Evolutionary conservation across 345 rosid species (phyloP), one percentile per base, ranked within the genome.

Genomic region (Geranium rotundifolium): DNA sequence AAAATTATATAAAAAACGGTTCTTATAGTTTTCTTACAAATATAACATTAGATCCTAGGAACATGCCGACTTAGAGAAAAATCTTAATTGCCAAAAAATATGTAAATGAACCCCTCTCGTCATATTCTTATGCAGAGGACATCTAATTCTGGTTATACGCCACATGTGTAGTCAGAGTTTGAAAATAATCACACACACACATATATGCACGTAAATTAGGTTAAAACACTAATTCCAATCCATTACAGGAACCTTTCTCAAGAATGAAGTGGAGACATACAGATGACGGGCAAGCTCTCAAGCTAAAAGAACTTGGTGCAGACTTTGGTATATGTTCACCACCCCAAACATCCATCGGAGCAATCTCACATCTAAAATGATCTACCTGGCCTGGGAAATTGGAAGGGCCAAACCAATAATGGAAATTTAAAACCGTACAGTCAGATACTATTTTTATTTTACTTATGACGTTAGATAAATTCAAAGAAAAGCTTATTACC

Each of bases 231-330:
- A n/a, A n/a, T n/a, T n/a, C 8, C 41, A 34, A 12, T 3, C 1
- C 50, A 41, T 41, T 3, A 12, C 1, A 41, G 50, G 50, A 41
- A 12, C 50, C 9, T 41, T 41, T 13, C 50, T 31, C 4, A 41
- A 37, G 19, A 10, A 46, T 34, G 17, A 59, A 49, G 30, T 20
- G 41, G 65, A 65, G 69, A 84, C 89, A 52, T 89, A 92, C 97
- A 62, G 75, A 73, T 62, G 89, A 83, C 34, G 87, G 82, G 82
- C 90, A 85, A 59, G 85, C 72, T 68, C 79, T 82, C 80, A 83
- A 39, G 41, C 79, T 41, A 76, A 72, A 77, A 57, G 75, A 65
- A 34, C 29, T 70, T 15, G 67, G 60, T 3, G 71, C 59, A 10
- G 37, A 19, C 63, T 67, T 78, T 19, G 63, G 71, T 61, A 54